Conservation (phyloP, 2,329 filamentous ascomycete genomes). For the Proliferodiscus dingleyae region DNA sequence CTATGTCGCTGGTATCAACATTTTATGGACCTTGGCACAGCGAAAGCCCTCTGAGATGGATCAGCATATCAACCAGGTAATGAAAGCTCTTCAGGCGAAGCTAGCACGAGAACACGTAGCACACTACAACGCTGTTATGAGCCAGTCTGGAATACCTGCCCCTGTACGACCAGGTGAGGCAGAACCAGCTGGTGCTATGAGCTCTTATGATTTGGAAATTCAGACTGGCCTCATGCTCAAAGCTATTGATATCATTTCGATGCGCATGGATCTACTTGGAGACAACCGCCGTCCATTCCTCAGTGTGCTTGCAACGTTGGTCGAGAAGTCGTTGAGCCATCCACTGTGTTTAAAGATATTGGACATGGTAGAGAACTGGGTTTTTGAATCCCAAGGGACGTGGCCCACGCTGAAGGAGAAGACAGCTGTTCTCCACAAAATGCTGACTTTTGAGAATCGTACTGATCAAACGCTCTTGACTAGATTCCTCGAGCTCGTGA, state of each 20-base stretch:
- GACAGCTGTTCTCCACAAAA: slow-evolving; percentile 97
- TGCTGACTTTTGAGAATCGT: slow-evolving; percentile 90
- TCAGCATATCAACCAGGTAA: slow-evolving; percentile 77
- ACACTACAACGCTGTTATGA: slow-evolving; percentile 58
- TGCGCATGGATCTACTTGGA: slow-evolving; percentile 86
- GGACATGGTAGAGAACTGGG: slow-evolving; percentile 90
- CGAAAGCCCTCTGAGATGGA: slow-evolving; percentile 85
- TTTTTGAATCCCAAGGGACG: slow-evolving; percentile 90
- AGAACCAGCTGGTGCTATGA: slow-evolving; percentile 53
- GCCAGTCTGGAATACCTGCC: slow-evolving; percentile 38
- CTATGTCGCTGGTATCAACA: slow-evolving; percentile 84
- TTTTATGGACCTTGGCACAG: slow-evolving; percentile 85
- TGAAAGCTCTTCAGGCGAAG: slow-evolving; percentile 91
- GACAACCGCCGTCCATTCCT: slow-evolving; percentile 91
- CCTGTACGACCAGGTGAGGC: slow-evolving; percentile 40
- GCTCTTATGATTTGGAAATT: slow-evolving; percentile 76
- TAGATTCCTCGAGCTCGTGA: slow-evolving; percentile 92
- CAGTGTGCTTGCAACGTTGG: slow-evolving; percentile 87
- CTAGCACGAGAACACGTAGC: slow-evolving; percentile 90
- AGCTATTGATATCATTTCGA: slow-evolving; percentile 85
- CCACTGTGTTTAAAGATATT: slow-evolving; percentile 88
- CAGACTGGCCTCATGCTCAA: slow-evolving; percentile 90
- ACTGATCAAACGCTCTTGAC: slow-evolving; percentile 78
- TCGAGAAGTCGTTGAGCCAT: slow-evolving; percentile 88
- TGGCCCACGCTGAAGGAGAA: slow-evolving; percentile 99